These are phyloP conservation scores for Oryza glumipatula DNA, from an alignment of 176 grass and related monocot genomes.

Conservation along the genomic window DNA sequence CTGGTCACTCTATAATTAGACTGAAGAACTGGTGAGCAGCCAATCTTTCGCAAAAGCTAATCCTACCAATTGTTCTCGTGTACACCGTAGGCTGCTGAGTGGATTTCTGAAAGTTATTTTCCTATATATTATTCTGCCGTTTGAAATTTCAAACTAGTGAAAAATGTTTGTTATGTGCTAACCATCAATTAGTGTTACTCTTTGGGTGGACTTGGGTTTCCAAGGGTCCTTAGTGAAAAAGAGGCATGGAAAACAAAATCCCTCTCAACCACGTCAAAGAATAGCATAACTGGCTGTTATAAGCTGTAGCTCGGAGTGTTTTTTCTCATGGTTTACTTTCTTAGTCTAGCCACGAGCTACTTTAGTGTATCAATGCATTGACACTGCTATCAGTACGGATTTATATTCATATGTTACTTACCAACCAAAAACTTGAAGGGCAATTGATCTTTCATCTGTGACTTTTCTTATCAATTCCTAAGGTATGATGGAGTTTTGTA, in stretches of 20 bases:
- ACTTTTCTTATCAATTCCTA: not conserved
- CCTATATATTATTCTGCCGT: not conserved
- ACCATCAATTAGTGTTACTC: not conserved
- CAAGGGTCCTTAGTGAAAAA: not conserved
- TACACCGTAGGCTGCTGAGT: not conserved
- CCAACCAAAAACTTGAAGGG: not conserved
- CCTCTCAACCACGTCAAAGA: not conserved
- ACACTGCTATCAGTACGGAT: not conserved
- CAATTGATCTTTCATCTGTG: not conserved
- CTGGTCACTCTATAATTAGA: not conserved
- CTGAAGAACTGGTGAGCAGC: constrained; percentile 4
- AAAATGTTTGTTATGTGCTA: constrained; percentile 7
- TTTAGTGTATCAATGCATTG: not conserved
- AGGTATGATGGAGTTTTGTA: not conserved
- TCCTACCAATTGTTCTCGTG: not conserved
- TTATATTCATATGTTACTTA: constrained; percentile 2
- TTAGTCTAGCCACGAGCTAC: not conserved
- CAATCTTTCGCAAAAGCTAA: not conserved
- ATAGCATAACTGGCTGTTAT: constrained; percentile 4
- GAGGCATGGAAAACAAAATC: not conserved
- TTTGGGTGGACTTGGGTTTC: not conserved
- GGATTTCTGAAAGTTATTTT: constrained; percentile 4
- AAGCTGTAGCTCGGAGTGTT: constrained; percentile 12
- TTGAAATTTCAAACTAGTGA: not conserved
- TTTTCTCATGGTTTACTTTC: not conserved